Conservation (phyloP, 1,284 basidiomycete species). For the Ceratobasidium sp. region DNA sequence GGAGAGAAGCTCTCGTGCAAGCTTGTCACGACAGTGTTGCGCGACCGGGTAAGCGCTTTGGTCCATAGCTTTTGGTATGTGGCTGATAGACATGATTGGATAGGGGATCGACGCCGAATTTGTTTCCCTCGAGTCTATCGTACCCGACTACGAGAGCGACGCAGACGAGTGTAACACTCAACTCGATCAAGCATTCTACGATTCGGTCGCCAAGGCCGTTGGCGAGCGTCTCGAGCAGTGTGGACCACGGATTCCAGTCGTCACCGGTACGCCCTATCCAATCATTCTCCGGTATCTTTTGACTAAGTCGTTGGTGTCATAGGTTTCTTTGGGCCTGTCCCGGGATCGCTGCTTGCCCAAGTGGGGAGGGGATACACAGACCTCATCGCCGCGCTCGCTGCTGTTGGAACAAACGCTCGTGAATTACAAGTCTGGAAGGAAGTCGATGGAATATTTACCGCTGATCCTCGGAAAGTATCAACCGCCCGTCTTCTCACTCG, state of each 20-base stretch:
- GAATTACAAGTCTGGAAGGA: conserved; percentile 99
- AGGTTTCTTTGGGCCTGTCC: conserved; percentile 97
- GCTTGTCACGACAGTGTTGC: conserved; percentile 87
- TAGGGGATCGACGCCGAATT: conserved; percentile 95
- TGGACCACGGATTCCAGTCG: conserved; percentile 84
- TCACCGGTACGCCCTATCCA: conserved; percentile 75
- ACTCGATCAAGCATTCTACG: conserved; percentile 92
- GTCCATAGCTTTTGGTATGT: neutral
- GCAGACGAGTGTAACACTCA: conserved; percentile 57
- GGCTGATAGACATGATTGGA: neutral
- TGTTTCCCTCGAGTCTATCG: conserved; percentile 90
- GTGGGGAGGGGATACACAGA: conserved; percentile 98
- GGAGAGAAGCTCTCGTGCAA: conserved; percentile 94
- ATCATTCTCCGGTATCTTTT: no score
- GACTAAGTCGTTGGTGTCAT: no score
- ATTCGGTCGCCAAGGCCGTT: conserved; percentile 76
- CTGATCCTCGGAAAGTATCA: conserved; percentile 94
- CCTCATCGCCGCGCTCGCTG: conserved; percentile 90
- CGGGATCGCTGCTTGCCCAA: conserved; percentile 92
- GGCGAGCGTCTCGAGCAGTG: conserved; percentile 85
- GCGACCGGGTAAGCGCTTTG: conserved; percentile 78
- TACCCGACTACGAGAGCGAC: conserved; percentile 69
- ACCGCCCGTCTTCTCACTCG: conserved; percentile 93
- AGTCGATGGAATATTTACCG: conserved; percentile 98
- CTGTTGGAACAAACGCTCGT: conserved; percentile 86